Evolutionary conservation across 352 stramenopile species (phyloP), one percentile per base, ranked within the genome.

Genomic region (Pythium rhizo-oryzae): DNA sequence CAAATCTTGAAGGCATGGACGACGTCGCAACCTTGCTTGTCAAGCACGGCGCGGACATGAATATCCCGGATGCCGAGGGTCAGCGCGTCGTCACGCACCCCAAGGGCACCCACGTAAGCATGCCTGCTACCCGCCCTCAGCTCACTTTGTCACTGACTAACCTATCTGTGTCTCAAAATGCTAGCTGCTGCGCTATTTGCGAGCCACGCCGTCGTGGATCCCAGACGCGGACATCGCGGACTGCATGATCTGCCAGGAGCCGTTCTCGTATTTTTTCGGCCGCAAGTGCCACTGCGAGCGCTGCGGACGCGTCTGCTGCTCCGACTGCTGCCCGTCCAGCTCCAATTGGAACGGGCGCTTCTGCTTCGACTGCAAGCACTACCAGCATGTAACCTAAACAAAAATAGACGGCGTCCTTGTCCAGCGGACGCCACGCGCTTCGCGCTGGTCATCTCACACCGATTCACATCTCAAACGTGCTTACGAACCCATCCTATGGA

Each of bases 321-420:
- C 85, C 4, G 82, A 91, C 56, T 94, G 85, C 63, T 85, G 80
- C 24, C 82, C 79, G 0, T 79, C 81, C 19, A 90, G 78, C 49
- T 88, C 82, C 35, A 85, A 81, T 19, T 91, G 83, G 83, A 89
- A 90, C 35, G 84, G 82, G 28, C 80, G 77, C 43, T 90, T 87
- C 54, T 92, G 84, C 69, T 92, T 92, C 30, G 81, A 92, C 75
- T 92, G 84, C 72, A 89, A 89, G 43, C 82, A 90, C 70, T 90
- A 89, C 65, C 76, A 87, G 41, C 81, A 89, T 61, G 72, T 81
- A 24, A 70, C 59, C 23, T 84, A 76, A 74, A 60, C 13, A 23
- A n/a, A n/a, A 53, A 64, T 55, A 41, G 33, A 49, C 55, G 55
- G 12, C 25, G 23, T 62, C 24, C 8, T 8, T 11, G 24, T 30